phyloP scores from a whole-genome alignment of 805 yeast genomes.

The Novakomyces olei region DNA sequence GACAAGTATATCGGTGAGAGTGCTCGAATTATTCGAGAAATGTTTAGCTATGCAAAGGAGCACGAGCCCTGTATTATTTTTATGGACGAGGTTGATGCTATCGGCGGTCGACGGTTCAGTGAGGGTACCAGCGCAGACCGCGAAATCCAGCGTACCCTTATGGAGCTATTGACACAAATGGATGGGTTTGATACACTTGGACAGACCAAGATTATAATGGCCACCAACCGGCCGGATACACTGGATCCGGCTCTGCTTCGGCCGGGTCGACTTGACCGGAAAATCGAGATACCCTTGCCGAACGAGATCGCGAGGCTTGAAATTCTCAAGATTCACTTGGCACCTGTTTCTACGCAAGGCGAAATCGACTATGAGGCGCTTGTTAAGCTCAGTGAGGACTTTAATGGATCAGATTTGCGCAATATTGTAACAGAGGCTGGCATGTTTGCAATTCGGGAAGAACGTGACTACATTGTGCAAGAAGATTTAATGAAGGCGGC shows the following conservation, averaged over 20 bases:
- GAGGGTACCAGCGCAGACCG: constrained; percentile 98
- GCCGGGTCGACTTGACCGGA: constrained; percentile 93
- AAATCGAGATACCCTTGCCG: constrained; percentile 85
- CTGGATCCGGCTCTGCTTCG: constrained; percentile 90
- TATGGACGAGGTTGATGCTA: constrained; percentile 97
- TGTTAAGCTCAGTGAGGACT: constrained; percentile 96
- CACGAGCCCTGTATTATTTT: constrained; percentile 96
- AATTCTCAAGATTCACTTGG: constrained; percentile 78
- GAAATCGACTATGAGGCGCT: constrained; percentile 80
- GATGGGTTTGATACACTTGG: constrained; percentile 95
- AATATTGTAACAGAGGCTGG: constrained; percentile 98
- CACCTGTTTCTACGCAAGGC: constrained; percentile 70
- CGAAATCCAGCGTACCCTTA: constrained; percentile 90
- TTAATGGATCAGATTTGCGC: constrained; percentile 95
- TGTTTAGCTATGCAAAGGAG: constrained; percentile 94
- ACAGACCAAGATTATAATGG: constrained; percentile 94
- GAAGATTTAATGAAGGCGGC: constrained; percentile 95
- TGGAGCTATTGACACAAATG: constrained; percentile 95
- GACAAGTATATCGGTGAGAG: constrained; percentile 97
- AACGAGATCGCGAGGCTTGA: constrained; percentile 90
- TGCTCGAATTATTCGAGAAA: constrained; percentile 87
- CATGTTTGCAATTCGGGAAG: constrained; percentile 92
- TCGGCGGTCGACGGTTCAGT: constrained; percentile 92
- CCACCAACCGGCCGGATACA: constrained; percentile 97
- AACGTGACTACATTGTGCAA: constrained; percentile 82